Conservation (phyloP, 2,329 filamentous ascomycete species). For the Zarea fungicola region DNA sequence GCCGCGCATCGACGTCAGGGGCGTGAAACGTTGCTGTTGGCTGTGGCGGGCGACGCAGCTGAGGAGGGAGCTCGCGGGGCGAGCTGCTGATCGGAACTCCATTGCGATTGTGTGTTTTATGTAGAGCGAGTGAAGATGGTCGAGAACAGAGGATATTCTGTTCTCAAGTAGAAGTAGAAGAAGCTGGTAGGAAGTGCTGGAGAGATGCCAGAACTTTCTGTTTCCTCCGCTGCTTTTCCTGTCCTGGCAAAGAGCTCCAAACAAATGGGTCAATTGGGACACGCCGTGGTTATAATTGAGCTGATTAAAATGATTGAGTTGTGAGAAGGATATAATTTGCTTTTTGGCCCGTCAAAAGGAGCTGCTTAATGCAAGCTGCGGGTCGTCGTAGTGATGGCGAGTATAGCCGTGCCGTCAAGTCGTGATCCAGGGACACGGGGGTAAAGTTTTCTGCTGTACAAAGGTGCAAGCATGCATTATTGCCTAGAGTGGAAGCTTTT, state of each 20-base stretch:
- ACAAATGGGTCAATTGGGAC: conserved; percentile 11
- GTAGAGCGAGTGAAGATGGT: background rate
- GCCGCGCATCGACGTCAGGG: conserved; percentile 30
- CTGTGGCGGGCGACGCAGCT: conserved; percentile 15
- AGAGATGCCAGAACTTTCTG: background rate
- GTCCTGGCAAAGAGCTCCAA: conserved; percentile 7
- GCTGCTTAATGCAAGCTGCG: background rate
- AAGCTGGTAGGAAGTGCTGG: background rate
- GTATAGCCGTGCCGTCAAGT: conserved; percentile 2
- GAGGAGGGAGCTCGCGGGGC: conserved; percentile 31
- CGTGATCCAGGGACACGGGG: conserved; percentile 7
- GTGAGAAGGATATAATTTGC: background rate
- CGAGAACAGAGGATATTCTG: background rate
- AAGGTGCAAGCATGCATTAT: conserved; percentile 11
- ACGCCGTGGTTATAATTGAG: background rate
- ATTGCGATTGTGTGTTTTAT: conserved; percentile 21
- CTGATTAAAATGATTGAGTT: too few relatives aligned
- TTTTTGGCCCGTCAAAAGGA: background rate
- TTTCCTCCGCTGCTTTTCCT: too few relatives aligned
- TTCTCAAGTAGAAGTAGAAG: background rate
- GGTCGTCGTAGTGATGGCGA: background rate
- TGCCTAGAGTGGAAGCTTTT: conserved; percentile 6
- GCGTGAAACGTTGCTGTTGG: conserved; percentile 16
- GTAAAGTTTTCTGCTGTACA: conserved; percentile 14
- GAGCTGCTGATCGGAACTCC: conserved; percentile 30